A percentile compares a stretch with the other conserved stretches of the same genome.
Evolutionary conservation across 768 basidiomycete genomes (phyloP).

Genomic region (Rhodotorula graminis): DNA sequence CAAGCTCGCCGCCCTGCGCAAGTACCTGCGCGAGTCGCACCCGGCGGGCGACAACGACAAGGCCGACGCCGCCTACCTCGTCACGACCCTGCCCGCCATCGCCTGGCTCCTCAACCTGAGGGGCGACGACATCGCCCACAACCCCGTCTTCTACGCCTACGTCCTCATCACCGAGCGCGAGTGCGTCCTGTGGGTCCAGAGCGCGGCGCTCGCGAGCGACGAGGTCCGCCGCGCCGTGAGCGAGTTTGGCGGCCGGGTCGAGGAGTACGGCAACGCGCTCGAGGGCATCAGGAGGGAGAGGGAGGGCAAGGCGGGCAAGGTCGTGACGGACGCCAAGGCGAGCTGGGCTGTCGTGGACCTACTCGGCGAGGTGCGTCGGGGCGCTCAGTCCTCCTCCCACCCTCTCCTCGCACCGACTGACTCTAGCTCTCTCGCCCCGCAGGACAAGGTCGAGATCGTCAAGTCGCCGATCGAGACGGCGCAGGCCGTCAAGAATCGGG

Average conservation of each 20-base stretch:
- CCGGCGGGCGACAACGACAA: conserved; percentile 48
- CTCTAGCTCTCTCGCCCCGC: background rate
- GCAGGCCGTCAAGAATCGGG: conserved; percentile 81
- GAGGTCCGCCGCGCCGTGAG: conserved; percentile 57
- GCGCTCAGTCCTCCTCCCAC: background rate
- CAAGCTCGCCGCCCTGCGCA: conserved; percentile 67
- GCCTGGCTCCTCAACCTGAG: conserved; percentile 86
- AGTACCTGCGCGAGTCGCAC: conserved; percentile 58
- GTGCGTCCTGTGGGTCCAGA: conserved; percentile 64
- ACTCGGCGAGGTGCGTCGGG: conserved; percentile 35
- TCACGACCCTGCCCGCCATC: conserved; percentile 55
- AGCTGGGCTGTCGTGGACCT: conserved; percentile 44
- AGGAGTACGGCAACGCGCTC: conserved; percentile 75
- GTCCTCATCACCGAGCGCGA: conserved; percentile 62
- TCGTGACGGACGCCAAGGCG: conserved; percentile 40
- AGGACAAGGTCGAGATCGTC: background rate
- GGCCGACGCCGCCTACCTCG: conserved; percentile 56
- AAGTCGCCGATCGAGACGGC: conserved; percentile 59
- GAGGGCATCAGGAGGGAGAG: conserved; percentile 54
- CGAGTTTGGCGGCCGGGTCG: conserved; percentile 56
- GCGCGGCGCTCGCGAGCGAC: conserved; percentile 54
- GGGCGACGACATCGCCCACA: conserved; percentile 83
- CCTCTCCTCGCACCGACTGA: background rate
- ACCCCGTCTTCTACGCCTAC: conserved; percentile 86
- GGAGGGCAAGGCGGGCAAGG: conserved; percentile 25